These are phyloP conservation scores for Clarireedia paspali DNA, from an alignment of 2,329 filamentous ascomycete genomes.

Conservation along the genomic window DNA sequence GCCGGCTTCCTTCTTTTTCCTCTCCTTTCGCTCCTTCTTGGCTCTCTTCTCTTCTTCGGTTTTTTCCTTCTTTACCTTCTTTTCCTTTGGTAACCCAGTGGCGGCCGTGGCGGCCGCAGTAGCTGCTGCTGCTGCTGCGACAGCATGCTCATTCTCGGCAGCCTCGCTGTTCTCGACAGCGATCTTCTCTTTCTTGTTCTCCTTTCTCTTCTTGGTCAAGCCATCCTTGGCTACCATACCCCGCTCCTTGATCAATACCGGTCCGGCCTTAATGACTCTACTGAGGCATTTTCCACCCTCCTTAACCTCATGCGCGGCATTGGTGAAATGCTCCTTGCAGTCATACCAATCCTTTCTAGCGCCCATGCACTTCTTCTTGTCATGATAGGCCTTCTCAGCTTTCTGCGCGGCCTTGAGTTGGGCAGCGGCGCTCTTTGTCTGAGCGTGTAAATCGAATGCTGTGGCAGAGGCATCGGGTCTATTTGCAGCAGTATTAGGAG, in stretches of 20 bases:
- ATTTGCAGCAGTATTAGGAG: not conserved
- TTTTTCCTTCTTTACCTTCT: not conserved
- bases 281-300: conserved; percentile 5
- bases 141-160: not conserved
- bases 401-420: not conserved
- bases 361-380: conserved; percentile 1
- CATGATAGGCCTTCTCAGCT: not conserved
- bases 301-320: not conserved
- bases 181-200: not conserved
- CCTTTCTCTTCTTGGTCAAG: not conserved
- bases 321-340: not conserved
- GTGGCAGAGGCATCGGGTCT: not conserved
- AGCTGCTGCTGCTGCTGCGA: not conserved
- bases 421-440: not conserved
- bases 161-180: not conserved
- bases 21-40: conserved; percentile 1
- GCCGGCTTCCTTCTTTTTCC: not conserved
- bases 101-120: not conserved
- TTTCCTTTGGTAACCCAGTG: not conserved
- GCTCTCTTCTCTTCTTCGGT: not conserved
- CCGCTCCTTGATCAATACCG: not conserved
- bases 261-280: not conserved
- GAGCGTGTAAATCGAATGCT: not conserved
- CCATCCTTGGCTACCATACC: not conserved
- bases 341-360: conserved; percentile 5